These are phyloP conservation scores for Aciculosporium take DNA, from an alignment of 2,329 filamentous ascomycete genomes.

Conservation along the genomic window DNA sequence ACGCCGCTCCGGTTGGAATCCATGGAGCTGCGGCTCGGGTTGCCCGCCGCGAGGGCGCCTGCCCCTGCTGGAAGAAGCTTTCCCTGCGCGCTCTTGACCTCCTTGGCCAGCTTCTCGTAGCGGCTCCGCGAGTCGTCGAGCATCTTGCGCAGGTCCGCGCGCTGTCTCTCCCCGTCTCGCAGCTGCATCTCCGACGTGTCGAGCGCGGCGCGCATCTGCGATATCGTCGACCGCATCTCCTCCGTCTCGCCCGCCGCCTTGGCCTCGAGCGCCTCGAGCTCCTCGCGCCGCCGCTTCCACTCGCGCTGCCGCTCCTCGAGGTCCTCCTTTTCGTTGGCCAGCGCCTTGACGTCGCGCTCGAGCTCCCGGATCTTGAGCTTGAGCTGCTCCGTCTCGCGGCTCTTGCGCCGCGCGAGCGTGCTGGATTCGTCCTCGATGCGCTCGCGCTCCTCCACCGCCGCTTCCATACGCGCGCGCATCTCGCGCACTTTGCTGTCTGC, in stretches of 20 bases:
- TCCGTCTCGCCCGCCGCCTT: constrained; percentile 57
- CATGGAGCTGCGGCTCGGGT: constrained; percentile 28
- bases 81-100: constrained; percentile 38
- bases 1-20: constrained; percentile 23
- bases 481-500: constrained; percentile 73
- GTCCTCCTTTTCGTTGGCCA: constrained; percentile 63
- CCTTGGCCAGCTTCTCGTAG: constrained; percentile 67
- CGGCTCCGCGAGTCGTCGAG: constrained; percentile 65
- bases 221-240: constrained; percentile 64
- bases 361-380: constrained; percentile 66
- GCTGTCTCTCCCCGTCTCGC: constrained; percentile 71
- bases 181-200: constrained; percentile 80
- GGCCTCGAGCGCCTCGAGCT: constrained; percentile 57
- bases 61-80: constrained; percentile 26
- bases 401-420: constrained; percentile 57
- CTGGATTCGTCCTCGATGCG: constrained; percentile 82
- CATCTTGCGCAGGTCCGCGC: constrained; percentile 55
- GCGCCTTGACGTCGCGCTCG: constrained; percentile 59
- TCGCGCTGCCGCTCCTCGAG: constrained; percentile 60
- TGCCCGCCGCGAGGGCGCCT: constrained; percentile 22
- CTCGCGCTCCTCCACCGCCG: constrained; percentile 86
- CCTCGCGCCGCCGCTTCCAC: constrained; percentile 58
- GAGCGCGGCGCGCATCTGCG: constrained; percentile 62
- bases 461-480: constrained; percentile 77
- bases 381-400: constrained; percentile 77